phyloP scores from a whole-genome alignment of 2,329 filamentous ascomycete genomes.

The Conoideocrella luteorostrata region DNA sequence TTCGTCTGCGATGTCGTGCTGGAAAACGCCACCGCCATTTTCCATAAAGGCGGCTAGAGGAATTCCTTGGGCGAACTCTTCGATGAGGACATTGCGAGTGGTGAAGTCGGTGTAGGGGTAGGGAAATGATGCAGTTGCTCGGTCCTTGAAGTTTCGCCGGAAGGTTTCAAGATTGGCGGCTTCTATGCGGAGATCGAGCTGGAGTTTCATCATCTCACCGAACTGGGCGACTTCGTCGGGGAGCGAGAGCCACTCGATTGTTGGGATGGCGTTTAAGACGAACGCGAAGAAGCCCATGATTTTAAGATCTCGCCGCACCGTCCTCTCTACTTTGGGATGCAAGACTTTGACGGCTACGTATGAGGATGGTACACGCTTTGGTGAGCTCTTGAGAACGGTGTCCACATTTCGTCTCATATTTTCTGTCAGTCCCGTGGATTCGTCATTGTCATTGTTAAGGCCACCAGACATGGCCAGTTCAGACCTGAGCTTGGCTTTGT shows the following conservation, averaged over 20 bases:
- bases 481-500: constrained; percentile 85
- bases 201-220: constrained; percentile 97
- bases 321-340: constrained; percentile 84
- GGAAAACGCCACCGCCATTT: constrained; percentile 85
- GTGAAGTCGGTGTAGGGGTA: constrained; percentile 91
- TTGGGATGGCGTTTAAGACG: constrained; percentile 78
- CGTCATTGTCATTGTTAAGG: constrained; percentile 38
- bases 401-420: constrained; percentile 78
- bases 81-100: constrained; percentile 84
- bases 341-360: constrained; percentile 96
- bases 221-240: constrained; percentile 93
- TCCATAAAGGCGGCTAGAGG: constrained; percentile 85
- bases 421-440: constrained; percentile 47
- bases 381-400: constrained; percentile 77
- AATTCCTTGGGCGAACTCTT: constrained; percentile 94
- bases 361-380: constrained; percentile 76
- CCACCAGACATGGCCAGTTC: constrained; percentile 61
- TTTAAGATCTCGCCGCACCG: constrained; percentile 79
- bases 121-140: constrained; percentile 93
- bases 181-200: constrained; percentile 91
- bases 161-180: constrained; percentile 84
- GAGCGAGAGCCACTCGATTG: constrained; percentile 94
- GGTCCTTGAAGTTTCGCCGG: constrained; percentile 80
- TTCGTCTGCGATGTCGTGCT: constrained; percentile 90
- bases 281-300: constrained; percentile 94